Evolutionary conservation across 257 asterid species (phyloP).

Genomic region (Ocimum tenuiflorum): DNA sequence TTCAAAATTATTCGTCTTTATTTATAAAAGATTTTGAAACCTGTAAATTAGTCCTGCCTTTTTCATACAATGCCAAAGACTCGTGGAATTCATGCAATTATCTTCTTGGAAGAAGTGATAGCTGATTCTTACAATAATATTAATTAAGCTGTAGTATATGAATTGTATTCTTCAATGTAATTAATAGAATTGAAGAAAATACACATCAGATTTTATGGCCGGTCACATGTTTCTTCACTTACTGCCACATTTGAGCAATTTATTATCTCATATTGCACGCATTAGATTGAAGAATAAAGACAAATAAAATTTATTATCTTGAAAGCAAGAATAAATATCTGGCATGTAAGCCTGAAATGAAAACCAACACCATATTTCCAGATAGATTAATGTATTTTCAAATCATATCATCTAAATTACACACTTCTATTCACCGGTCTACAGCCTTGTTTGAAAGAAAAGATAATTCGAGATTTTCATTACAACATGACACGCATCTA

Average conservation of each 20-base stretch:
- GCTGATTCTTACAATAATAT: neutral
- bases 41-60: neutral
- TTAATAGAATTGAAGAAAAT: conserved; percentile 3
- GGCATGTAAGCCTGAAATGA: neutral
- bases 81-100: neutral
- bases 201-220: conserved; percentile 7
- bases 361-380: neutral
- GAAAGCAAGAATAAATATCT: too few species aligned
- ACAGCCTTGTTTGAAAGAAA: neutral
- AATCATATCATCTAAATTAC: neutral
- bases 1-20: neutral
- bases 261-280: neutral
- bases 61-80: neutral
- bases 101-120: neutral
- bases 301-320: too few species aligned
- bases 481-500: neutral
- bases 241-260: conserved; percentile 8
- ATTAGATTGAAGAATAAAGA: neutral
- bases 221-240: neutral
- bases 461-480: neutral
- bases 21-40: neutral
- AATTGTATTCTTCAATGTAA: neutral
- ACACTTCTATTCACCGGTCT: neutral
- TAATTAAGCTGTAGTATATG: neutral
- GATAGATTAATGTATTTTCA: neutral